phyloP scores from a whole-genome alignment of 2,329 filamentous ascomycete species.

The Aureobasidium sp. region DNA sequence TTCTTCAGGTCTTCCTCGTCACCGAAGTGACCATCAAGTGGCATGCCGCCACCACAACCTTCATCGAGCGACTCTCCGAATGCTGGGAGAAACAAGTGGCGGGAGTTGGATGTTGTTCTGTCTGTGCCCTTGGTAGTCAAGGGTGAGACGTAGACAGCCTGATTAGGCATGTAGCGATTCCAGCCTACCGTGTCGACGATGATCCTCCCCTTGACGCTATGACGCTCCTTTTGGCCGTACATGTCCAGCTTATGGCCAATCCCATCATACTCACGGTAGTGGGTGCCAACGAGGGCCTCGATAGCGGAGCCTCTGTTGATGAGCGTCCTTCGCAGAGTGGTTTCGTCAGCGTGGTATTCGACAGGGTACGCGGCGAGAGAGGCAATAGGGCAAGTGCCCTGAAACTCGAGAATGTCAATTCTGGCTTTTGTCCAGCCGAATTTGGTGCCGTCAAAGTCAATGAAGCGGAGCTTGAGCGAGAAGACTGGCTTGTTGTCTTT shows the following conservation, averaged over 20 bases:
- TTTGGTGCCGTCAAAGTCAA: slow-evolving; percentile 33
- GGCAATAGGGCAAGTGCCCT: slow-evolving; percentile 34
- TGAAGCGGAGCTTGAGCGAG: slow-evolving; percentile 26
- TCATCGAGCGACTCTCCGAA: slow-evolving; percentile 13
- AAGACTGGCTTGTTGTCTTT: slow-evolving; percentile 31
- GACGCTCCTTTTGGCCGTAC: slow-evolving; percentile 32
- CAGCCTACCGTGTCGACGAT: slow-evolving; percentile 48
- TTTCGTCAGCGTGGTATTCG: slow-evolving; percentile 36
- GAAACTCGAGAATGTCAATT: slow-evolving; percentile 27
- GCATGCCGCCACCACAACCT: slow-evolving; percentile 25
- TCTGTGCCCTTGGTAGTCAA: slow-evolving; percentile 18
- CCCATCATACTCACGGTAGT: slow-evolving; percentile 46
- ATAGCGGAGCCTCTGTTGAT: slow-evolving; percentile 41
- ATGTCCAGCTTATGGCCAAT: slow-evolving; percentile 34
- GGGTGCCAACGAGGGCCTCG: slow-evolving; percentile 42
- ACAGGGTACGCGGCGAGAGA: slow-evolving; percentile 40
- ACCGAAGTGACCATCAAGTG: slow-evolving; percentile 27
- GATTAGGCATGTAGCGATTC: slow-evolving; percentile 40
- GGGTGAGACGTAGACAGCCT: slow-evolving; percentile 33
- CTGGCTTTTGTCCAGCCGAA: slow-evolving; percentile 30
- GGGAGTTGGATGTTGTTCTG: not conserved
- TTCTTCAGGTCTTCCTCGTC: slow-evolving; percentile 25
- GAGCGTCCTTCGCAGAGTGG: slow-evolving; percentile 34
- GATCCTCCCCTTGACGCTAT: slow-evolving; percentile 42
- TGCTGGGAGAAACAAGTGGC: not conserved